phyloP scores from a whole-genome alignment of 164 flowering plant genomes.

The Warburgia ugandensis region DNA sequence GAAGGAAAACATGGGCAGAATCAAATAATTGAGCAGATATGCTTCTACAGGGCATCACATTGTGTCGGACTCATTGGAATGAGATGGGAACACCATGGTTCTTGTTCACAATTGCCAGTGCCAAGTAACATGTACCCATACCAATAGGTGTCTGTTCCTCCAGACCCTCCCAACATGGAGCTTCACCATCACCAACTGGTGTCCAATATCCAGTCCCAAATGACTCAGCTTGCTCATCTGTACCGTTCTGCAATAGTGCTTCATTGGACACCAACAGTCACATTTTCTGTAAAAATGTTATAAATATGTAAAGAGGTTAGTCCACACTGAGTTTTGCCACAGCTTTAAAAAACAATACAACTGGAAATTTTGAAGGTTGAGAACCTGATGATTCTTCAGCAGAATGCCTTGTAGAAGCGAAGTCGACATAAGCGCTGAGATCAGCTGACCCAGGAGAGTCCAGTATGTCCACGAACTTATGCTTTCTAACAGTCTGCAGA shows the following conservation, averaged over 20 bases:
- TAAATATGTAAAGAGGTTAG: background rate
- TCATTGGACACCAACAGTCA: conserved; percentile 84
- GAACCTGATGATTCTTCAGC: conserved; percentile 93
- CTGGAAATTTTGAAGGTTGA: no score
- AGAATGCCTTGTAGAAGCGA: conserved; percentile 71
- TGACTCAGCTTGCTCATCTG: conserved; percentile 85
- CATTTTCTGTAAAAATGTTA: conserved; percentile 40
- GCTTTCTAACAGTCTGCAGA: conserved; percentile 83
- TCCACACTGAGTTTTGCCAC: no score
- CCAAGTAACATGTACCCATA: conserved; percentile 86
- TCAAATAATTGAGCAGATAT: no score
- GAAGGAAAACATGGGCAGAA: no score
- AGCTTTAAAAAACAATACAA: no score
- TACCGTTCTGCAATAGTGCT: conserved; percentile 71
- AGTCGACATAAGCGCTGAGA: conserved; percentile 96
- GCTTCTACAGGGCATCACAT: no score
- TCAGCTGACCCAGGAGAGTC: conserved; percentile 94
- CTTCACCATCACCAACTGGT: conserved; percentile 95
- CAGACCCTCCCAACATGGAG: conserved; percentile 99
- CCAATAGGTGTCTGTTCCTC: conserved; percentile 84
- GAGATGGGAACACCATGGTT: conserved; percentile 81
- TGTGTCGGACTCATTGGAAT: conserved; percentile 31
- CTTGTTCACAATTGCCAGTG: conserved; percentile 88
- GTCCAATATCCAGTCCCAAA: conserved; percentile 89
- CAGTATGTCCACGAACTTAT: conserved; percentile 80